Evolutionary conservation across 805 yeast genomes (phyloP).

Genomic region (Candida morakotiae): DNA sequence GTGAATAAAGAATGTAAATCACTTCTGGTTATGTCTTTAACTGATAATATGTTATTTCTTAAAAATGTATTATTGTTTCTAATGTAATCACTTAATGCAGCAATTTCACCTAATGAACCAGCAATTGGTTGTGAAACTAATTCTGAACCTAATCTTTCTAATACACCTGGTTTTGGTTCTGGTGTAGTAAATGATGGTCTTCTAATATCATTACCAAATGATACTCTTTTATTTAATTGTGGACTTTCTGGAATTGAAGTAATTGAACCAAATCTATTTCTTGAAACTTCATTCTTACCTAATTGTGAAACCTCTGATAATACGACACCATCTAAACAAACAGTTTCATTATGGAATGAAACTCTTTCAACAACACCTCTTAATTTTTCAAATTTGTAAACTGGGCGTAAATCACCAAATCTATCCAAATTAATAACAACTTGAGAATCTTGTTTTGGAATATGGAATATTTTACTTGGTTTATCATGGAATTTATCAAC

Average conservation of each 20-base stretch:
- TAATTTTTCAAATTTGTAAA: constrained; percentile 27
- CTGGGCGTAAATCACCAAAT: constrained; percentile 33
- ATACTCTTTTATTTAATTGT: constrained; percentile 28
- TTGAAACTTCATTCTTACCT: constrained; percentile 54
- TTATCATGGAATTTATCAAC: constrained; percentile 69
- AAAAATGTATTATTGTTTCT: constrained; percentile 86
- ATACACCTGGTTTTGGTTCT: constrained; percentile 42
- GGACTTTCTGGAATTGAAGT: constrained; percentile 38
- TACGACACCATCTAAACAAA: constrained; percentile 78
- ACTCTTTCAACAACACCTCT: constrained; percentile 90
- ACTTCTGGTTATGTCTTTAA: constrained; percentile 79
- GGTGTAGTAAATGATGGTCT: constrained; percentile 29
- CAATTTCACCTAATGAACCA: constrained; percentile 67
- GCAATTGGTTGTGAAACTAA: constrained; percentile 73
- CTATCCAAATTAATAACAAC: constrained; percentile 86
- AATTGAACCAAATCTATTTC: constrained; percentile 40
- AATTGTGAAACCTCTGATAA: constrained; percentile 49
- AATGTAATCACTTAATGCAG: constrained; percentile 73
- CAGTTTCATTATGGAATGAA: constrained; percentile 69
- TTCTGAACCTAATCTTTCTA: constrained; percentile 55
- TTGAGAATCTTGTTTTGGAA: constrained; percentile 73
- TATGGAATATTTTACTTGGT: constrained; percentile 77
- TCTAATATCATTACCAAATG: constrained; percentile 29
- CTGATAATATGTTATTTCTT: constrained; percentile 83
- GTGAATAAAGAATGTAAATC: constrained; percentile 91